These are phyloP conservation scores for Cucumis hystrix DNA, from an alignment of 306 rosid species.

Conservation along the genomic window DNA sequence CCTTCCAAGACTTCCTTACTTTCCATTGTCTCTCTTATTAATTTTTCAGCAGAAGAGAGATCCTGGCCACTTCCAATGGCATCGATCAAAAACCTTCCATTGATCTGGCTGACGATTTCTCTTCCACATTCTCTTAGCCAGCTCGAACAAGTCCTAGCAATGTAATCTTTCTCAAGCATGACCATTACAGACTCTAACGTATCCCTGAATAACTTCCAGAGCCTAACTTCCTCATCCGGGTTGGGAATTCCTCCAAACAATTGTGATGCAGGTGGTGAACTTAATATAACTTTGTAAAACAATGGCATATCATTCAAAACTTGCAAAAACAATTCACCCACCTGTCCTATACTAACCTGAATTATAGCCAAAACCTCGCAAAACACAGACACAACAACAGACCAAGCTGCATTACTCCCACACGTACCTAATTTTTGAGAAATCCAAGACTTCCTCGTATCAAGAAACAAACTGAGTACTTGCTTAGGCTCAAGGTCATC, in stretches of 20 bases:
- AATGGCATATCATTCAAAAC: constrained; percentile 86
- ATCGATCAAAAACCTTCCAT: constrained; percentile 59
- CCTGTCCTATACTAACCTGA: constrained; percentile 90
- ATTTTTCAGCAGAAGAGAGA: constrained; percentile 77
- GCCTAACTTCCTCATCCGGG: constrained; percentile 93
- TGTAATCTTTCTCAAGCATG: constrained; percentile 56
- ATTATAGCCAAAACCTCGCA: constrained; percentile 73
- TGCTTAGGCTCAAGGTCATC: constrained; percentile 66
- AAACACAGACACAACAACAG: constrained; percentile 52
- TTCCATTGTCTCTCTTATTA: constrained; percentile 83
- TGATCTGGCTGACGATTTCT: constrained; percentile 46
- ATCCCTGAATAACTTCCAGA: constrained; percentile 81
- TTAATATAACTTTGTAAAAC: constrained; percentile 63
- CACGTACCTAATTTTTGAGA: constrained; percentile 40
- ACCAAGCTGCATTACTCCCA: constrained; percentile 23
- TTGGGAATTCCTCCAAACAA: constrained; percentile 92
- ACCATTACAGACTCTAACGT: constrained; percentile 53
- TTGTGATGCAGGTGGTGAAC: constrained; percentile 79
- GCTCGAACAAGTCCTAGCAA: constrained; percentile 51
- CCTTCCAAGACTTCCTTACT: constrained; percentile 81
- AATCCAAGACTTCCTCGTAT: constrained; percentile 75
- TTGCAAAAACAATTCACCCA: constrained; percentile 82
- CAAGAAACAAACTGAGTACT: constrained; percentile 56
- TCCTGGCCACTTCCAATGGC: constrained; percentile 60
- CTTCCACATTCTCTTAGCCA: constrained; percentile 74